Evolutionary conservation across 768 basidiomycete genomes (phyloP).

Genomic region (Russula dissimulans): DNA sequence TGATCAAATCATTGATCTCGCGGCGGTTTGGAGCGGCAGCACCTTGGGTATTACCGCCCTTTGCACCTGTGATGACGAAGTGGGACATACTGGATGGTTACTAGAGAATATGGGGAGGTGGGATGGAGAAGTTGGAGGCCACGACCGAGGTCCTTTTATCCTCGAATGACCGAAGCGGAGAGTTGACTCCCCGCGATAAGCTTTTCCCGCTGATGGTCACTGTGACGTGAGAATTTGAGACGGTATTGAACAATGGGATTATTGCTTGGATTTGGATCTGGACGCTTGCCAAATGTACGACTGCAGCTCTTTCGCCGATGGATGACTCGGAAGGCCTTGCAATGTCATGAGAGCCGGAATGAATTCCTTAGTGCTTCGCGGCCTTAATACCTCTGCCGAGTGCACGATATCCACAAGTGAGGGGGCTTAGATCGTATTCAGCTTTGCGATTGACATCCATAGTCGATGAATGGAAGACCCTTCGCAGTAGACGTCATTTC

Average conservation of each 20-base stretch:
- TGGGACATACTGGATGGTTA: conserved; percentile 11
- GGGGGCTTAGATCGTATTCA: background rate
- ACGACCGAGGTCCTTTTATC: background rate
- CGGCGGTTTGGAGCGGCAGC: conserved; percentile 15
- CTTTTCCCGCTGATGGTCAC: too few species aligned
- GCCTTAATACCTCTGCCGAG: background rate
- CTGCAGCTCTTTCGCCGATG: background rate
- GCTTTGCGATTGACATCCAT: background rate
- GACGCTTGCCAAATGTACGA: background rate
- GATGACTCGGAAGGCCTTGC: too few species aligned
- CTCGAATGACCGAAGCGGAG: background rate
- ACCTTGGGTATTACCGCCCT: conserved; percentile 4
- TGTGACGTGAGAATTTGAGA: too few species aligned
- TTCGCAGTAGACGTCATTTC: background rate
- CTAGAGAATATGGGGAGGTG: background rate
- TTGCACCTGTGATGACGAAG: conserved; percentile 7
- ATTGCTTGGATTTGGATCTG: background rate
- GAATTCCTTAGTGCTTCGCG: too few species aligned
- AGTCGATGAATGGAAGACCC: background rate
- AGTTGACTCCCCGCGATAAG: too few species aligned
- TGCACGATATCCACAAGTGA: too few species aligned
- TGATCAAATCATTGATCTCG: conserved; percentile 24
- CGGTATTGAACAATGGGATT: background rate
- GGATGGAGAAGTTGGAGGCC: background rate
- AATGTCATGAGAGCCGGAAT: background rate